Evolutionary conservation across 768 basidiomycete genomes (phyloP).

Genomic region (Mycena pura): DNA sequence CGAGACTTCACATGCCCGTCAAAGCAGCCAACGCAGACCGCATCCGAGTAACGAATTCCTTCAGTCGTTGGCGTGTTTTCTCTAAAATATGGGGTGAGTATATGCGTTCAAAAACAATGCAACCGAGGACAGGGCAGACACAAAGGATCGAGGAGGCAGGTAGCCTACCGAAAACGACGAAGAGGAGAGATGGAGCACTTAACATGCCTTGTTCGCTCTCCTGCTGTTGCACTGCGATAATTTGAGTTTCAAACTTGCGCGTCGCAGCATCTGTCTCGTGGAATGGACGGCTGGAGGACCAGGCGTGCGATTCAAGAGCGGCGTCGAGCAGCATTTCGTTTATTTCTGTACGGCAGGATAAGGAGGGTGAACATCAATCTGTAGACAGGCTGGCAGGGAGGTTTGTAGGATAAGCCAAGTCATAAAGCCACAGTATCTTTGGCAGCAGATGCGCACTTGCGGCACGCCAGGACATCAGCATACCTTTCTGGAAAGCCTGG

Average conservation of each 20-base stretch:
- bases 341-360: slow-evolving; percentile 34
- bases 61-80: slow-evolving; percentile 32
- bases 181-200: slow-evolving; percentile 6
- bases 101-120: neutral
- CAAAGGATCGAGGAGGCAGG: slow-evolving; percentile 5
- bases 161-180: slow-evolving; percentile 14
- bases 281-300: slow-evolving; percentile 42
- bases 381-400: neutral
- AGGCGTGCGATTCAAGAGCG: slow-evolving; percentile 43
- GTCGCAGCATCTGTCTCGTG: slow-evolving; percentile 37
- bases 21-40: slow-evolving; percentile 42
- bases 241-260: slow-evolving; percentile 34
- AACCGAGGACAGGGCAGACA: neutral
- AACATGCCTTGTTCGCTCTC: slow-evolving; percentile 48
- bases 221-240: slow-evolving; percentile 32
- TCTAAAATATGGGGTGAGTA: slow-evolving; percentile 31
- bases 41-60: slow-evolving; percentile 40
- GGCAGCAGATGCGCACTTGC: neutral
- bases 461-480: slow-evolving; percentile 26
- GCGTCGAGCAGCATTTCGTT: slow-evolving; percentile 40
- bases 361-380: slow-evolving; percentile 4
- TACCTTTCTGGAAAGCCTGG: slow-evolving; percentile 37
- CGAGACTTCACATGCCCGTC: slow-evolving; percentile 15
- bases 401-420: neutral
- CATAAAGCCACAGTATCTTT: neutral